Percentiles rank a stretch among this genome's conserved stretches.
Evolutionary conservation across 495 filamentous ascomycete species (phyloP).

Genomic region (Penicillium cinerascens): DNA sequence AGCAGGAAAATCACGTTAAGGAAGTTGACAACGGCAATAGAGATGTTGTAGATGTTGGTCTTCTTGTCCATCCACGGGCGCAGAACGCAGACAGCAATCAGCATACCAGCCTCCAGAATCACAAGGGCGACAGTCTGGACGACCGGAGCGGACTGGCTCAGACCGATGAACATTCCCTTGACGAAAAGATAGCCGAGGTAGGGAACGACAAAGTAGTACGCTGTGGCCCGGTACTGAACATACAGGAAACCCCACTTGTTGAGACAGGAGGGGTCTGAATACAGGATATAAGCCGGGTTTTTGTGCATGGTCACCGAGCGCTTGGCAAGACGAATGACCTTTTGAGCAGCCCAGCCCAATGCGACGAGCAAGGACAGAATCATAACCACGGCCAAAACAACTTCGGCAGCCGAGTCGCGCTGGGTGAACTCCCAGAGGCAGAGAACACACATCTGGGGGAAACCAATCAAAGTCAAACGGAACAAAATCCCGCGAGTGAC

Average conservation of each 20-base stretch:
- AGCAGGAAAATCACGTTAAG: constrained; percentile 83
- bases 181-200: constrained; percentile 73
- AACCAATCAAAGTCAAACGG: constrained; percentile 85
- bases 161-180: constrained; percentile 89
- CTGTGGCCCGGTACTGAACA: constrained; percentile 92
- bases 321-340: constrained; percentile 84
- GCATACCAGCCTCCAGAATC: constrained; percentile 75
- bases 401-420: constrained; percentile 79
- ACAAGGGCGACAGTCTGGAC: constrained; percentile 83
- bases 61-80: constrained; percentile 99
- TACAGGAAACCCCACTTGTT: constrained; percentile 99
- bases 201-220: constrained; percentile 95
- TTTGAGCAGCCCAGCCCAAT: constrained; percentile 82
- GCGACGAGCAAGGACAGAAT: constrained; percentile 75
- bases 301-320: constrained; percentile 88
- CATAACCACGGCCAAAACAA: constrained; percentile 87
- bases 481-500: constrained; percentile 91
- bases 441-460: constrained; percentile 86
- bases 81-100: constrained; percentile 75
- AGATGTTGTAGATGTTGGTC: constrained; percentile 95
- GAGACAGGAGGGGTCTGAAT: constrained; percentile 84
- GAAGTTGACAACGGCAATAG: constrained; percentile 87
- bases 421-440: constrained; percentile 93
- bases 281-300: constrained; percentile 95
- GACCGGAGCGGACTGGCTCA: constrained; percentile 69